A percentile compares a stretch with the other conserved stretches of the same genome.
These are phyloP conservation scores for Didymella exigua DNA, from an alignment of 2,329 filamentous ascomycete genomes.

Conservation along the genomic window DNA sequence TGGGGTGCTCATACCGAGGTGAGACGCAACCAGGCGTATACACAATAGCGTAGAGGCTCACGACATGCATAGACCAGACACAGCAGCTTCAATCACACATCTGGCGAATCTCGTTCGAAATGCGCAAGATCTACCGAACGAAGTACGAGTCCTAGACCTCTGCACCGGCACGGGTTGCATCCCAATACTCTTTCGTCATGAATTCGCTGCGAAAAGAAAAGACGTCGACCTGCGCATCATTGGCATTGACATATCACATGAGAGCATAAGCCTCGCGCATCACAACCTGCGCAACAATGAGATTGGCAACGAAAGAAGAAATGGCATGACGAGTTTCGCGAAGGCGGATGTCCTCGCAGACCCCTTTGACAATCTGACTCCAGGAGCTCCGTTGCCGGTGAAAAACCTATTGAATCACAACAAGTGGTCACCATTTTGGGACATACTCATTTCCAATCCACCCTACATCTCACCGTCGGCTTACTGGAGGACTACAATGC, in stretches of 20 bases:
- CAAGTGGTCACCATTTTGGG: slow-evolving; percentile 34
- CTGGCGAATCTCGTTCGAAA: slow-evolving; percentile 38
- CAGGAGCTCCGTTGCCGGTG: slow-evolving; percentile 17
- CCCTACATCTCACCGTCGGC: slow-evolving; percentile 78
- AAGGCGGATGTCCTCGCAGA: slow-evolving; percentile 55
- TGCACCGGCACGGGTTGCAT: slow-evolving; percentile 95
- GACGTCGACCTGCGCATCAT: slow-evolving; percentile 56
- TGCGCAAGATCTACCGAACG: slow-evolving; percentile 26
- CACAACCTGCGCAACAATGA: slow-evolving; percentile 62
- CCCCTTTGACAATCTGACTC: slow-evolving; percentile 53
- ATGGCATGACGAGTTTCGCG: slow-evolving; percentile 53
- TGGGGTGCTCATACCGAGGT: slow-evolving; percentile 86
- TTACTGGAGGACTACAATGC: slow-evolving; percentile 67
- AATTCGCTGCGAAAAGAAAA: slow-evolving; percentile 53
- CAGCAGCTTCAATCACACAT: slow-evolving; percentile 48
- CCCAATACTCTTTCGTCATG: slow-evolving; percentile 72
- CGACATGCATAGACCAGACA: slow-evolving; percentile 50
- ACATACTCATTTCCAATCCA: slow-evolving; percentile 85
- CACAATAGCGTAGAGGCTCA: slow-evolving; percentile 17
- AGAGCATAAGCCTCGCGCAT: slow-evolving; percentile 68
- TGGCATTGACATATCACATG: slow-evolving; percentile 74
- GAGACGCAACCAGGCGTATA: slow-evolving; percentile 30
- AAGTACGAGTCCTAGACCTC: slow-evolving; percentile 75
- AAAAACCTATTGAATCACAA: slow-evolving; percentile 22
- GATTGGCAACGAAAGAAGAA: slow-evolving; percentile 15